Evolutionary conservation across 352 stramenopile genomes (phyloP).

Genomic region (Elongisporangium prolatum): DNA sequence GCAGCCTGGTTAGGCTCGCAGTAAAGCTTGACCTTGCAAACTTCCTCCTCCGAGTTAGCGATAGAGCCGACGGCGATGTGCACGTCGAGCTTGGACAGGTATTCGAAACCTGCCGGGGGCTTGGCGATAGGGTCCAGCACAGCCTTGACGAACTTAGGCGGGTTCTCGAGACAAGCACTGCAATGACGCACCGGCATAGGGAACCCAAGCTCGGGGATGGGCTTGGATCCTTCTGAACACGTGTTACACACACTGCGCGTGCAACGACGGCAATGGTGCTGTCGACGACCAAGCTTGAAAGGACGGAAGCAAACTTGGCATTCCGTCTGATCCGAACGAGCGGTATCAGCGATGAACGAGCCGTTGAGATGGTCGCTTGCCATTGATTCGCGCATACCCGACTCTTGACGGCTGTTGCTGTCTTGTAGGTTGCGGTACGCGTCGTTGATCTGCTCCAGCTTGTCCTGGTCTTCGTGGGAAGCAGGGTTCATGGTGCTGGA

Average conservation of each 20-base stretch:
- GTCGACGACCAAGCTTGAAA: slow-evolving; percentile 78
- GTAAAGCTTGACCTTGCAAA: slow-evolving; percentile 75
- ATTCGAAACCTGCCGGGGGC: slow-evolving; percentile 78
- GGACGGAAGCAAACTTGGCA: slow-evolving; percentile 86
- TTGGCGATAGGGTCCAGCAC: slow-evolving; percentile 76
- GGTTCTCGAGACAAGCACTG: slow-evolving; percentile 71
- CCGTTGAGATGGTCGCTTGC: slow-evolving; percentile 23
- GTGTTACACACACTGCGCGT: slow-evolving; percentile 83
- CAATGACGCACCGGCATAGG: slow-evolving; percentile 75
- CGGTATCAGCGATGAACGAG: slow-evolving; percentile 68
- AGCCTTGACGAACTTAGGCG: slow-evolving; percentile 73
- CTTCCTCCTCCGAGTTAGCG: slow-evolving; percentile 37
- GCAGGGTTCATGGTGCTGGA: slow-evolving; percentile 56
- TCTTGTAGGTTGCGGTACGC: slow-evolving; percentile 75
- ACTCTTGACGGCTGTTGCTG: slow-evolving; percentile 35
- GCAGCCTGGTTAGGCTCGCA: slow-evolving; percentile 68
- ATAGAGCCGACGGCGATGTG: slow-evolving; percentile 45
- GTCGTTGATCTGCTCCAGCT: slow-evolving; percentile 75
- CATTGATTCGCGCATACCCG: slow-evolving; percentile 46
- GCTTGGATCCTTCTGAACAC: slow-evolving; percentile 78
- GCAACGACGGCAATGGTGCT: slow-evolving; percentile 83
- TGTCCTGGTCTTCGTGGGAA: slow-evolving; percentile 57
- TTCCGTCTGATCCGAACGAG: slow-evolving; percentile 81
- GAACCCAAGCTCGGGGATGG: slow-evolving; percentile 80
- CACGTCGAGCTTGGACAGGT: slow-evolving; percentile 82